These are phyloP conservation scores for Triticum turgidum DNA, from an alignment of 176 grass and related monocot genomes.

Conservation along the genomic window DNA sequence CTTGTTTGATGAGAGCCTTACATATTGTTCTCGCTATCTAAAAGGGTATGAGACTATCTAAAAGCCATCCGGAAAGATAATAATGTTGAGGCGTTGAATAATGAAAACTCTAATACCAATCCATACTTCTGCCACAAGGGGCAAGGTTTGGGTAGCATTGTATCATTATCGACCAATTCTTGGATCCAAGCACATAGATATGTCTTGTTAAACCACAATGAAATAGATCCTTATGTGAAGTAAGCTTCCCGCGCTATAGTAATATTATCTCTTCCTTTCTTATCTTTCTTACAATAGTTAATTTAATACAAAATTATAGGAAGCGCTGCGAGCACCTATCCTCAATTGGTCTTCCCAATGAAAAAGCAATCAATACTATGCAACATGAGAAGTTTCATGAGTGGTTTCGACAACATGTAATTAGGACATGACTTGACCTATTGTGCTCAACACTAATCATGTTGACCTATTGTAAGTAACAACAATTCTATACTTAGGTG, in stretches of 20 bases:
- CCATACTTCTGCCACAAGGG: neutral
- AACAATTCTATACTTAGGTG: neutral
- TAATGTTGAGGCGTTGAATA: neutral
- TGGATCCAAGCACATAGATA: constrained; percentile 3
- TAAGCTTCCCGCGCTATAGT: neutral
- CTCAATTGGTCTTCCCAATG: neutral
- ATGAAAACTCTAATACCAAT: neutral
- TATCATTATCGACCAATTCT: neutral
- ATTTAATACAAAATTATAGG: neutral
- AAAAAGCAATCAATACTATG: neutral
- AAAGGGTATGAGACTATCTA: neutral
- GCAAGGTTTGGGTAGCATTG: no score
- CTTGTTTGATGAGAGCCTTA: neutral
- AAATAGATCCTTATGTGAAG: neutral
- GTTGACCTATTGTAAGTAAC: neutral
- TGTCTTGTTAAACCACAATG: neutral
- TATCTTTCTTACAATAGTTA: neutral
- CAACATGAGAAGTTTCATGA: constrained; percentile 13
- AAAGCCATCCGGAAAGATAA: neutral
- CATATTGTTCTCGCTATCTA: neutral
- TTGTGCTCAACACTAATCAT: neutral
- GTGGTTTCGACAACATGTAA: constrained; percentile 20
- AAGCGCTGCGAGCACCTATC: neutral
- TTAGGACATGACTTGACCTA: neutral
- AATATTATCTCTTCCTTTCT: neutral